A percentile compares a stretch with the other conserved stretches of the same genome.
Conservation (phyloP, 2,329 filamentous ascomycete genomes). For the Orbilia ellipsospora region DNA sequence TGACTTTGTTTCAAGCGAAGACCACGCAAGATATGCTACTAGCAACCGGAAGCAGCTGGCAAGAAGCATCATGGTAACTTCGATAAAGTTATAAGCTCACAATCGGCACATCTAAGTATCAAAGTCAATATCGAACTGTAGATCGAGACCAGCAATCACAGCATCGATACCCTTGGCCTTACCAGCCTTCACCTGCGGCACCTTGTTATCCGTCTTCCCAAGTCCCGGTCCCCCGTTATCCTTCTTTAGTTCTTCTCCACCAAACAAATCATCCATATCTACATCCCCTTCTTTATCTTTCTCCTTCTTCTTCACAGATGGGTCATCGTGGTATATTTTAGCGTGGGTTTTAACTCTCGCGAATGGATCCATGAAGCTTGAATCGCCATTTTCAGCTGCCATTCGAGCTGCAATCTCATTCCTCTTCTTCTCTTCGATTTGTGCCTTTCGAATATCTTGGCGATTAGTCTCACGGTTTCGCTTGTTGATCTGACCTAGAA, state of each 20-base stretch:
- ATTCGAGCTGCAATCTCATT: conserved; percentile 73
- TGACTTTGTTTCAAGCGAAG: no score
- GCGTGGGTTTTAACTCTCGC: conserved; percentile 74
- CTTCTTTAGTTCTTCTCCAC: conserved; percentile 66
- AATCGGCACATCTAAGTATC: background rate
- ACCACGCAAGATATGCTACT: no score
- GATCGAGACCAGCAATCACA: conserved; percentile 64
- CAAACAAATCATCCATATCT: conserved; percentile 63
- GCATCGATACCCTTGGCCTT: conserved; percentile 68
- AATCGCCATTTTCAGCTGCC: conserved; percentile 71
- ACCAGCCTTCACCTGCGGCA: conserved; percentile 63
- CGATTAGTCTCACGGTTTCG: conserved; percentile 85
- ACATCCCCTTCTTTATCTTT: conserved; percentile 62
- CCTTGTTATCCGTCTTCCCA: conserved; percentile 67
- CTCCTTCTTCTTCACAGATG: conserved; percentile 30
- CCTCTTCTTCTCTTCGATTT: conserved; percentile 80
- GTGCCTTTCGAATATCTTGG: conserved; percentile 90
- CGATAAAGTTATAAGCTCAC: no score
- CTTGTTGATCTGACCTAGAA: conserved; percentile 82
- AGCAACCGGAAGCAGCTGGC: no score
- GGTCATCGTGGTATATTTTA: conserved; percentile 73
- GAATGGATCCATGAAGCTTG: conserved; percentile 66
- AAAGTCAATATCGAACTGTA: conserved; percentile 54
- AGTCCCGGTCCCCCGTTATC: conserved; percentile 55
- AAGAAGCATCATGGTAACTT: no score